These are phyloP conservation scores for Gremmenia infestans DNA, from an alignment of 2,329 filamentous ascomycete genomes.

Conservation along the genomic window DNA sequence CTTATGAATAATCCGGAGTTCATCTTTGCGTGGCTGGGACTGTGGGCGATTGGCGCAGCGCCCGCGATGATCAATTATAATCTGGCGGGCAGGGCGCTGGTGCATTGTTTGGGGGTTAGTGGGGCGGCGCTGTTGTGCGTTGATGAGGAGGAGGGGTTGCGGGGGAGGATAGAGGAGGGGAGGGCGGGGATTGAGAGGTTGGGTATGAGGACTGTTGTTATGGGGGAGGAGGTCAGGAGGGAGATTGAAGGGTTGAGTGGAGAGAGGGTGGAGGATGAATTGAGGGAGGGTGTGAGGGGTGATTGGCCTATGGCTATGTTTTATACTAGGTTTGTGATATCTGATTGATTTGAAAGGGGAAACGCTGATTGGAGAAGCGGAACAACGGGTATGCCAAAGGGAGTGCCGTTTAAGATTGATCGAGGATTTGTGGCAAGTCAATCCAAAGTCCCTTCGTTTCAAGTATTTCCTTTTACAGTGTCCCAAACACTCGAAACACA, in stretches of 20 bases:
- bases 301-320: constrained; percentile 58
- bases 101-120: constrained; percentile 60
- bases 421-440: constrained; percentile 30
- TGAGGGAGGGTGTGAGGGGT: constrained; percentile 46
- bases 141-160: constrained; percentile 50
- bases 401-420: constrained; percentile 53
- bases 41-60: constrained; percentile 61
- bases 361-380: constrained; percentile 42
- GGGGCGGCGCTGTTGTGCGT: constrained; percentile 52
- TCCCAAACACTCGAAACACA: neutral
- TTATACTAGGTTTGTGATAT: constrained; percentile 53
- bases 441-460: neutral
- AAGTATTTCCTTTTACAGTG: neutral
- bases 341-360: neutral
- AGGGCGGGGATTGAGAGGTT: constrained; percentile 43
- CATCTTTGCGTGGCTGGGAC: constrained; percentile 58
- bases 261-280: constrained; percentile 48
- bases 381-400: constrained; percentile 73
- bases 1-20: constrained; percentile 66
- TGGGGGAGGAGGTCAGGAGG: constrained; percentile 45
- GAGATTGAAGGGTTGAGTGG: constrained; percentile 44
- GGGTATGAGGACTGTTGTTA: constrained; percentile 50
- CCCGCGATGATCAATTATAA: constrained; percentile 71
- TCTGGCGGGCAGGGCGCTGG: constrained; percentile 54
- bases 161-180: constrained; percentile 53